Evolutionary conservation across 108 stramenopile genomes (phyloP).

Genomic region (Skeletonema marinoi): DNA sequence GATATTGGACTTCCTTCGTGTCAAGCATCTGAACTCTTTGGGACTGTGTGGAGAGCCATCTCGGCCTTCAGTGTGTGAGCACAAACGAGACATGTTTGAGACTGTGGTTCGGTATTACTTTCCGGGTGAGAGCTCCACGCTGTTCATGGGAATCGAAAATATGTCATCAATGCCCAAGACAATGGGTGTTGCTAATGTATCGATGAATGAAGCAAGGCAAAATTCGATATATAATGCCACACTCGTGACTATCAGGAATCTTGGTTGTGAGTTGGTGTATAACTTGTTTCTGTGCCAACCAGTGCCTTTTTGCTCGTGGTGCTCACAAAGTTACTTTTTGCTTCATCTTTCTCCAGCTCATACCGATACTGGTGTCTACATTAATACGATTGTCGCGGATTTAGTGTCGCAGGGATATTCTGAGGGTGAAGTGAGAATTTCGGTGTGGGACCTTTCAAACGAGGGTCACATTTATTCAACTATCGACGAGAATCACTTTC

Average conservation of each 20-base stretch:
- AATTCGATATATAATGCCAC: slow-evolving; percentile 20
- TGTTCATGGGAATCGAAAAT: slow-evolving; percentile 26
- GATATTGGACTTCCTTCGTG: neutral
- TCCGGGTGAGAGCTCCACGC: neutral
- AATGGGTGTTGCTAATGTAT: neutral
- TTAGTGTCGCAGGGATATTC: slow-evolving; percentile 25
- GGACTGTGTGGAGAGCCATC: neutral
- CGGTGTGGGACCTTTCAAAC: slow-evolving; percentile 55
- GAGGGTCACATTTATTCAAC: slow-evolving; percentile 89
- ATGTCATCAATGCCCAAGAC: slow-evolving; percentile 37
- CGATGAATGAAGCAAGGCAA: slow-evolving; percentile 15
- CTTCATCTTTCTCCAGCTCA: slow-evolving; percentile 4
- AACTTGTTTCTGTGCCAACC: neutral
- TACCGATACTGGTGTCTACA: slow-evolving; percentile 44
- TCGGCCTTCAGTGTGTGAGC: neutral
- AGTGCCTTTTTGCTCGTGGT: neutral
- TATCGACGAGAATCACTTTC: slow-evolving; percentile 72
- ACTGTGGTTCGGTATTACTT: slow-evolving; percentile 12
- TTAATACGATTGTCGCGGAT: slow-evolving; percentile 29
- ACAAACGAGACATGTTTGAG: slow-evolving; percentile 1
- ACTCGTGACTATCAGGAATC: slow-evolving; percentile 5
- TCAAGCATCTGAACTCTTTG: neutral
- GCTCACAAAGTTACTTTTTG: neutral
- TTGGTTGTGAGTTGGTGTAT: slow-evolving; percentile 23
- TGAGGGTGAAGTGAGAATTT: slow-evolving; percentile 55